Percentiles rank a stretch among this genome's conserved stretches.
Conservation (phyloP, 2,329 filamentous ascomycete species). For the Fusarium succisae region DNA sequence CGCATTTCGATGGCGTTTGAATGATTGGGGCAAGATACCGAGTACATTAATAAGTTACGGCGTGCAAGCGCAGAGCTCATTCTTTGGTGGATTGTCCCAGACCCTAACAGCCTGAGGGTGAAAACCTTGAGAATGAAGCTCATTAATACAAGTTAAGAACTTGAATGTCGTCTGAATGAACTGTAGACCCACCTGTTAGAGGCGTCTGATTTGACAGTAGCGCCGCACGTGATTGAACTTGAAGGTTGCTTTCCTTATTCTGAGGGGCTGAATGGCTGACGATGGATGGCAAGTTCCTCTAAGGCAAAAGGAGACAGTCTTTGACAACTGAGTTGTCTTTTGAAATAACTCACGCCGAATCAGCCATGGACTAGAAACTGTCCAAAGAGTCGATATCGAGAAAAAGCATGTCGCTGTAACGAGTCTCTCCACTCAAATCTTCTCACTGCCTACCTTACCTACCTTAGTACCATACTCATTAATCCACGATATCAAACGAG, state of each 20-base stretch:
- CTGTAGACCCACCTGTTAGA: conserved; percentile 30
- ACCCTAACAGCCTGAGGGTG: background rate
- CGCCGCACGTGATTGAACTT: conserved; percentile 39
- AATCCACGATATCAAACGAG: conserved; percentile 11
- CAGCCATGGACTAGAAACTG: conserved; percentile 29
- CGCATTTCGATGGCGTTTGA: conserved; percentile 7
- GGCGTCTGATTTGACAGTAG: conserved; percentile 35
- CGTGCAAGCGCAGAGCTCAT: background rate
- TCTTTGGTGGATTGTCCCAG: background rate
- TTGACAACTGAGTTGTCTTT: conserved; percentile 35
- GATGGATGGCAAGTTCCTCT: conserved; percentile 36
- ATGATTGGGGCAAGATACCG: background rate
- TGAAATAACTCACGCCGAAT: conserved; percentile 3
- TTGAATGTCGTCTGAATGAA: conserved; percentile 30
- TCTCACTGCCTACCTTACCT: conserved; percentile 17
- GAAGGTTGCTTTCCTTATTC: conserved; percentile 38
- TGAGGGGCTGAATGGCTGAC: conserved; percentile 45
- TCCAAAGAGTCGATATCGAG: conserved; percentile 14
- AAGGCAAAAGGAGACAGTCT: conserved; percentile 26
- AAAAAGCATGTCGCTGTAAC: conserved; percentile 12
- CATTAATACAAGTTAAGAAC: conserved; percentile 15
- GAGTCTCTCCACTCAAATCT: conserved; percentile 15
- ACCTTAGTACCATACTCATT: conserved; percentile 6
- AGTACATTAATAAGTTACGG: background rate
- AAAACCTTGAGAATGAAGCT: conserved; percentile 4